These are phyloP conservation scores for Solanum tarapatanum DNA, from an alignment of 257 asterid species.

Conservation along the genomic window DNA sequence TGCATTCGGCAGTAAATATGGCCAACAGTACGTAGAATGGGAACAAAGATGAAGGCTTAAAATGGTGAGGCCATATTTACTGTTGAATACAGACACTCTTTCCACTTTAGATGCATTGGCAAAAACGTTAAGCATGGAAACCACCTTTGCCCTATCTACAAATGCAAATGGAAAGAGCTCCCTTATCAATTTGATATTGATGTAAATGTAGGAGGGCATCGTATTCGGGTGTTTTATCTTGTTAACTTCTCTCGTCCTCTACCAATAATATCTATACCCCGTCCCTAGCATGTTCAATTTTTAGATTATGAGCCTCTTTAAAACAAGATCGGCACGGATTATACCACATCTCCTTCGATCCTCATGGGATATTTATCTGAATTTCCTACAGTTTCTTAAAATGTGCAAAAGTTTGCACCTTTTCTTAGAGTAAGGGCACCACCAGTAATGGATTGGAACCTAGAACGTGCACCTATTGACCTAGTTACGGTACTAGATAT, in stretches of 20 bases:
- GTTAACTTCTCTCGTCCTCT: neutral
- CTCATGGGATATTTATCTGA: conserved; percentile 8
- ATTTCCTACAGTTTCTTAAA: conserved; percentile 11
- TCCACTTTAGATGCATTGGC: neutral
- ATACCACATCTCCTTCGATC: neutral
- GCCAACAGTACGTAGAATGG: neutral
- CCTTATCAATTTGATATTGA: neutral
- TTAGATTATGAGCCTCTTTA: too few relatives aligned
- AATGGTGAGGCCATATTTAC: neutral
- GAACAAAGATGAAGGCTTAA: neutral
- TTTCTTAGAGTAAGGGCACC: conserved; percentile 22
- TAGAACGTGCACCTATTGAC: conserved; percentile 18
- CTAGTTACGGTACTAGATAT: conserved; percentile 25
- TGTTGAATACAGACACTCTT: neutral
- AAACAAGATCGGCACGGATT: too few relatives aligned
- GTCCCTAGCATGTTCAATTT: neutral
- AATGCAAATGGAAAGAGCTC: neutral
- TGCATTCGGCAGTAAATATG: neutral
- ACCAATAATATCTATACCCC: neutral
- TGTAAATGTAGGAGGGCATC: neutral
- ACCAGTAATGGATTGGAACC: neutral
- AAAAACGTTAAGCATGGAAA: neutral
- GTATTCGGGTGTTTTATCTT: neutral
- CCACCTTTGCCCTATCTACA: neutral
- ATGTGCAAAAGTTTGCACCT: conserved; percentile 8